Conservation (phyloP, 345 rosid species). For the Brassica rapa region DNA sequence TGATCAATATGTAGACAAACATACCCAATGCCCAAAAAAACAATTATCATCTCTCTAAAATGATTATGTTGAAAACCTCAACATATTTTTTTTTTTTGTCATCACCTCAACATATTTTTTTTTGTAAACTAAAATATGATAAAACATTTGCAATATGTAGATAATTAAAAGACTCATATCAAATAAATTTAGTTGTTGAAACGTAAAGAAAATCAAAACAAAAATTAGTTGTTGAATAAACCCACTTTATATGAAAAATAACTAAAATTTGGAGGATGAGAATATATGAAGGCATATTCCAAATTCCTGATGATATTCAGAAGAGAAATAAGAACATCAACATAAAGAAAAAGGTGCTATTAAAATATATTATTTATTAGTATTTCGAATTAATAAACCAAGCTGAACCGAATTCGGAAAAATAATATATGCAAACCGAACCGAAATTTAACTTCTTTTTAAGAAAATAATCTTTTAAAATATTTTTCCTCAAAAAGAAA, state of each 20-base stretch:
- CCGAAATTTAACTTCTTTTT: neutral
- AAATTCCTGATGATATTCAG: neutral
- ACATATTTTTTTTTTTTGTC: no score
- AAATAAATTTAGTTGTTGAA: neutral
- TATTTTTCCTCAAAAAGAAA: neutral
- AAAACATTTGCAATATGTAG: neutral
- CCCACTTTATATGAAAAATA: neutral
- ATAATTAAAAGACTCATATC: neutral
- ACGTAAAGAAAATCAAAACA: neutral
- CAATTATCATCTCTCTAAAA: no score
- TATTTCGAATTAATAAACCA: neutral
- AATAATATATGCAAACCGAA: neutral
- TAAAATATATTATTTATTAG: neutral
- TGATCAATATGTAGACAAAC: no score
- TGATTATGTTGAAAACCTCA: no score
- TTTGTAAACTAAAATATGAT: no score
- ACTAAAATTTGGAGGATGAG: neutral
- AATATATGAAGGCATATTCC: neutral
- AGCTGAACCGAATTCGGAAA: neutral
- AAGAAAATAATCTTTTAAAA: neutral
- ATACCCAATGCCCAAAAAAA: no score
- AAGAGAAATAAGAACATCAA: neutral
- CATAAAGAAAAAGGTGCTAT: neutral
- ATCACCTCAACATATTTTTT: no score
- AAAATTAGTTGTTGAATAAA: neutral